phyloP scores from a whole-genome alignment of 2,329 filamentous ascomycete genomes.

The Chaetoscypha palmicola region DNA sequence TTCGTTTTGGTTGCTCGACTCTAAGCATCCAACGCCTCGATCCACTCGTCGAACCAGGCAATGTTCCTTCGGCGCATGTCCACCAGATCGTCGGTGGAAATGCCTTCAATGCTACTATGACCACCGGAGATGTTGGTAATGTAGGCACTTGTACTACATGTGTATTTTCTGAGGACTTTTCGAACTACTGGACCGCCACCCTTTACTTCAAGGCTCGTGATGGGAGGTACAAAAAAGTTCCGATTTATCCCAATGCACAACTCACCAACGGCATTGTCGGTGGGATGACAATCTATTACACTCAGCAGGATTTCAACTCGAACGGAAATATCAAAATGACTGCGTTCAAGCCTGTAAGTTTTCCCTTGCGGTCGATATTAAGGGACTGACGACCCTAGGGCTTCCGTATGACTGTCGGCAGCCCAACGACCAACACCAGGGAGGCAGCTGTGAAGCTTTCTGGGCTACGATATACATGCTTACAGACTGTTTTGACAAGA shows the following conservation, averaged over 20 bases:
- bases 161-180: conserved; percentile 32
- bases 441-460: neutral
- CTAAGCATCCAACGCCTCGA: conserved; percentile 13
- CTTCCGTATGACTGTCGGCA: conserved; percentile 15
- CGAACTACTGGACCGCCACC: conserved; percentile 31
- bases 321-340: conserved; percentile 5
- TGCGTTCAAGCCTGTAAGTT: conserved; percentile 1
- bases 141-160: conserved; percentile 29
- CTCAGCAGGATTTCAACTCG: conserved; percentile 5
- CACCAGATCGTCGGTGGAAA: conserved; percentile 24
- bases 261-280: conserved; percentile 28
- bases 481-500: conserved; percentile 8
- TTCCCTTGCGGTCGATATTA: neutral
- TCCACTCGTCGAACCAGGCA: conserved; percentile 13
- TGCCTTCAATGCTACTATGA: conserved; percentile 36
- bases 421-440: conserved; percentile 6
- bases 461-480: conserved; percentile 11
- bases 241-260: conserved; percentile 16
- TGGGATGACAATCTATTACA: conserved; percentile 35
- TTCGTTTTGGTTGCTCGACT: conserved; percentile 14
- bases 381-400: conserved; percentile 7
- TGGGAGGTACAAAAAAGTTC: conserved; percentile 28
- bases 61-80: conserved; percentile 10
- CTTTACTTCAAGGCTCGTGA: conserved; percentile 28
- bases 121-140: conserved; percentile 21